phyloP scores from a whole-genome alignment of 1,284 basidiomycete species.

The Ustilago loliicola region DNA sequence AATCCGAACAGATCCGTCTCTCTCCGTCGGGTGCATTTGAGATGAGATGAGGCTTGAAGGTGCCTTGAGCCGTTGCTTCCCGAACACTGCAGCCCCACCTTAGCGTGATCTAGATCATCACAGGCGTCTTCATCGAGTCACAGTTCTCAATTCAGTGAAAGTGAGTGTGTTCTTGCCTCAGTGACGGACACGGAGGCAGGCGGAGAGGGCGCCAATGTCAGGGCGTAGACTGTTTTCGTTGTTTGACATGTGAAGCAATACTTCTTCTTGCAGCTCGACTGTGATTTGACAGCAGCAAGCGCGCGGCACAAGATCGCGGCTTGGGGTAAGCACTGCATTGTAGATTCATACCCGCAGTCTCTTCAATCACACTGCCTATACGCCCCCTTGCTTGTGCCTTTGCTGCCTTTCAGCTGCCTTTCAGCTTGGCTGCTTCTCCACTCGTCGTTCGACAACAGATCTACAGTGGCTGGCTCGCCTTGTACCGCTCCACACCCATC shows the following conservation, averaged over 20 bases:
- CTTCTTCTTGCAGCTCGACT: conserved; percentile 1
- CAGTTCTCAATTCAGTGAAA: neutral
- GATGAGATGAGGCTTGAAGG: too few species aligned
- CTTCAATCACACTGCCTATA: neutral
- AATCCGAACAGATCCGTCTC: neutral
- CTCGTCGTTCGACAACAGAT: conserved; percentile 18
- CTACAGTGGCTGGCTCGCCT: conserved; percentile 23
- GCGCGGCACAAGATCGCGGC: conserved; percentile 29
- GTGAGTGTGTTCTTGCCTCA: neutral
- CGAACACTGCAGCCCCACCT: neutral
- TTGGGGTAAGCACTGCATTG: conserved; percentile 48
- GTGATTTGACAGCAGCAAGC: conserved; percentile 22
- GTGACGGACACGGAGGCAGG: neutral
- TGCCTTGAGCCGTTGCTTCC: too few species aligned
- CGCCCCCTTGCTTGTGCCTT: neutral
- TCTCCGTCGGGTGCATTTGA: neutral
- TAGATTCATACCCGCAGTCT: conserved; percentile 9
- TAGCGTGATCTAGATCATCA: neutral
- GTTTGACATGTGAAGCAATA: conserved; percentile 16
- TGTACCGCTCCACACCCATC: conserved; percentile 3
- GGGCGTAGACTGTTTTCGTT: neutral
- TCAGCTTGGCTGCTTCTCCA: neutral
- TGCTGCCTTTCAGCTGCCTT: conserved; percentile 10
- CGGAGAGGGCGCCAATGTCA: neutral
- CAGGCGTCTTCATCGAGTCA: neutral